These are phyloP conservation scores for Globisporangium acanthophoron DNA, from an alignment of 352 stramenopile genomes.

Conservation along the genomic window DNA sequence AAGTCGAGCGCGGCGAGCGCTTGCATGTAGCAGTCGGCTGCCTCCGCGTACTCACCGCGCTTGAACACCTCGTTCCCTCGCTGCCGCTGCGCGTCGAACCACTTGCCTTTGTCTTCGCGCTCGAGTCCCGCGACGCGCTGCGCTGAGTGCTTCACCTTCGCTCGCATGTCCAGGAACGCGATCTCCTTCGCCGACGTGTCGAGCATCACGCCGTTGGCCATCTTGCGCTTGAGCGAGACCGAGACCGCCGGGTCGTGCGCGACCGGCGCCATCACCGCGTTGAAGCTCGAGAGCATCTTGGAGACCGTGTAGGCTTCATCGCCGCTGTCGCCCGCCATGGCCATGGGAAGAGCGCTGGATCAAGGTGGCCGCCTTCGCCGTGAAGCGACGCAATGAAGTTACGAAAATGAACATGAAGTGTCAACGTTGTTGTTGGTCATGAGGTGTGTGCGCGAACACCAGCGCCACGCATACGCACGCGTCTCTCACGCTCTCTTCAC, in stretches of 20 bases:
- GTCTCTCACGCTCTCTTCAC: constrained; percentile 7
- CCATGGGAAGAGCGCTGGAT: constrained; percentile 14
- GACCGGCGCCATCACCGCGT: constrained; percentile 68
- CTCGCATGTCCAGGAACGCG: constrained; percentile 67
- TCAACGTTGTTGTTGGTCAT: no score
- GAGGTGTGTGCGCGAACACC: background rate
- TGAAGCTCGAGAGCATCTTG: constrained; percentile 82
- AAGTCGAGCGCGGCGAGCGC: constrained; percentile 69
- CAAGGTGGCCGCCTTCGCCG: background rate
- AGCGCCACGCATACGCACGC: background rate
- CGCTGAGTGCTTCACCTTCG: constrained; percentile 68
- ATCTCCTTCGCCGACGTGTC: constrained; percentile 71
- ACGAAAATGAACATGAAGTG: background rate
- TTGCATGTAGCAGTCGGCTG: constrained; percentile 64
- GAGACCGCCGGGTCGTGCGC: constrained; percentile 34
- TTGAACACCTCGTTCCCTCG: constrained; percentile 55
- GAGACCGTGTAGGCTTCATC: constrained; percentile 70
- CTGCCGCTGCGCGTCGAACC: constrained; percentile 34
- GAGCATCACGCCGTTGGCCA: constrained; percentile 78
- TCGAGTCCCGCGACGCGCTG: constrained; percentile 38
- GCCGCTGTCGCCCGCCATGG: constrained; percentile 1
- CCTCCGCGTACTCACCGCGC: constrained; percentile 30
- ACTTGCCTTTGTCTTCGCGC: constrained; percentile 32
- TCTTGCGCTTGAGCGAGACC: constrained; percentile 63
- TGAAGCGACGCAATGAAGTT: background rate